Base-by-base conservation (phyloP, 208 protist genomes). In the Leptomonas seymouri region DNA sequence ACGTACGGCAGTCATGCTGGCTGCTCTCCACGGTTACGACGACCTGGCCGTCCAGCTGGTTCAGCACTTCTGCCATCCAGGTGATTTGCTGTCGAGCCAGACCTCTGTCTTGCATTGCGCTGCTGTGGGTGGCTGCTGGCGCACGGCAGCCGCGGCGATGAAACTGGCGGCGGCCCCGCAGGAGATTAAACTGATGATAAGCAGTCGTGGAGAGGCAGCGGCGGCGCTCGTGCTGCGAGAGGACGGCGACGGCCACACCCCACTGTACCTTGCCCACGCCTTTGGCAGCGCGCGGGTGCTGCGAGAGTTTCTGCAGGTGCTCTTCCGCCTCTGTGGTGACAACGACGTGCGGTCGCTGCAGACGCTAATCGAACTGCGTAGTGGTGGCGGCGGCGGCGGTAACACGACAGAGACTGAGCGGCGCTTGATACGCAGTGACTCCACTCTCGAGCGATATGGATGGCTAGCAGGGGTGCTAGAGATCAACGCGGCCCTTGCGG, bases 61-160 rank as follows among this genome's bases (percentile, higher is more conserved):
- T 39, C 78, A 86, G 53, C 63, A 89, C 79, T 94, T 90, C 55
- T 76, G 66, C 61, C 74, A 67, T 39, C 50, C 73, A 2, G 58
- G 64, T 14, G 75, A 86, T 41, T 59, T 92, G 27, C 78, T 80
- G 21, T 75, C 73, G 2, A 44, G 70, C n/a, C 72, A 79, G 48
- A 92, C 83, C 21, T 86, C 90, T 21, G 56, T 92, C 27, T 66
- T 95, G 75, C 90, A 95, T 74, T 88, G 81, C 60, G 84, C 83
- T 27, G 90, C 90, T 54, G 45, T 86, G 16, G 90, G 90, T 21
- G 75, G 82, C 4, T 85, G 79, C 67, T 78, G 64, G 56, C 78
- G 76, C 36, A 80, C 84, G 20, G 71, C 75, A 12, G 76, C 76
- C 25, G 67, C 53, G 0, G 78, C 85, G 31, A 51, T 89, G 25